Evolutionary conservation across 2,329 filamentous ascomycete species (phyloP).

Genomic region (Pyrenochaeta sp.): DNA sequence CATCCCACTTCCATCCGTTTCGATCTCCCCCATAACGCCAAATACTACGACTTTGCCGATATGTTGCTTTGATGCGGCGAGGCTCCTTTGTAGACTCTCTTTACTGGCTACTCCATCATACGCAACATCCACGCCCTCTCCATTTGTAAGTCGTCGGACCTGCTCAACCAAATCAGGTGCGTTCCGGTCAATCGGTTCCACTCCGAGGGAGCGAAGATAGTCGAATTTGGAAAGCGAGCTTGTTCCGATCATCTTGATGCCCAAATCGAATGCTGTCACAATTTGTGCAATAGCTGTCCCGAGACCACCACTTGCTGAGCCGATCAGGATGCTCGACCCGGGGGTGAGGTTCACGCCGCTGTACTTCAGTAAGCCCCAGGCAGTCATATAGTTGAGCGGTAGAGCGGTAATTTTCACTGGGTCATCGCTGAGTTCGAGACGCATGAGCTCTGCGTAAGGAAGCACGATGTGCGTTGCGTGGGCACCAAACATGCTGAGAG

Average conservation of each 20-base stretch:
- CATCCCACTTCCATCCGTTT: constrained; percentile 13
- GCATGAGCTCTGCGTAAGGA: constrained; percentile 7
- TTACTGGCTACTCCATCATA: constrained; percentile 14
- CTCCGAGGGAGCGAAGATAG: constrained; percentile 14
- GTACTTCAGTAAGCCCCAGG: constrained; percentile 18
- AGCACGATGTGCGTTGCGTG: constrained; percentile 17
- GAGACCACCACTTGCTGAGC: constrained; percentile 14
- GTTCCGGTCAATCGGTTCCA: constrained; percentile 14
- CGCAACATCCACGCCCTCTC: constrained; percentile 16
- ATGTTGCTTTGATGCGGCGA: constrained; percentile 10
- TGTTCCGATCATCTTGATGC: constrained; percentile 14
- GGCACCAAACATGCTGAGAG: constrained; percentile 6
- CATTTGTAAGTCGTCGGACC: constrained; percentile 9
- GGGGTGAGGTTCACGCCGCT: constrained; percentile 11
- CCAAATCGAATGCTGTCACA: constrained; percentile 11
- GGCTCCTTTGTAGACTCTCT: constrained; percentile 7
- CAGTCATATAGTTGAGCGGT: constrained; percentile 17
- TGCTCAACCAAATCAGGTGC: constrained; percentile 12
- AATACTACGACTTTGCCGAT: constrained; percentile 12
- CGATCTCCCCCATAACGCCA: constrained; percentile 14
- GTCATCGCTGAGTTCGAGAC: constrained; percentile 4
- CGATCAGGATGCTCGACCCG: constrained; percentile 14
- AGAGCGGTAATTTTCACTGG: constrained; percentile 11
- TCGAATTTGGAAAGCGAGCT: constrained; percentile 14
- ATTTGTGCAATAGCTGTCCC: constrained; percentile 18